These are phyloP conservation scores for Oxytropis ochrocephala DNA, from an alignment of 306 rosid species.

Conservation along the genomic window DNA sequence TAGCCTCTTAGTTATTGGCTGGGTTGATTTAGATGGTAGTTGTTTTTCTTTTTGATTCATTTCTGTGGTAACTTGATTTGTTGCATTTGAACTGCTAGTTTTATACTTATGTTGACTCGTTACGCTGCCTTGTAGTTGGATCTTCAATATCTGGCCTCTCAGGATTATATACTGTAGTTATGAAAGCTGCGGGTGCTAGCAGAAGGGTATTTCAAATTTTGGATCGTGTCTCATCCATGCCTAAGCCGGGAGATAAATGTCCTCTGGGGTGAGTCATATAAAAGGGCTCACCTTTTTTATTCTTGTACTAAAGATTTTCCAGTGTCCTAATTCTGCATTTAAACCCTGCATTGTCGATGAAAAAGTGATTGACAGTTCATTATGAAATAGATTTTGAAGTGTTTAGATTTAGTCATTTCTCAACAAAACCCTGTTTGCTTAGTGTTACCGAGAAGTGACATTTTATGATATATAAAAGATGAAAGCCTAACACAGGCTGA, in stretches of 20 bases:
- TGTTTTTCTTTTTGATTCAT: background rate
- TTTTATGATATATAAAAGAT: background rate
- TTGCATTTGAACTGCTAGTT: background rate
- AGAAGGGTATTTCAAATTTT: constrained; percentile 79
- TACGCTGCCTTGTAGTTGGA: constrained; percentile 48
- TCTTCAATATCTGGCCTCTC: constrained; percentile 70
- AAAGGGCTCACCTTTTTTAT: background rate
- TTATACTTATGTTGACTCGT: constrained; percentile 19
- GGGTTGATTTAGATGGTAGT: constrained; percentile 8
- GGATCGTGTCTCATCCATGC: constrained; percentile 70
- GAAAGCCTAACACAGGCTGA: background rate
- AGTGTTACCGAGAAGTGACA: constrained; percentile 7
- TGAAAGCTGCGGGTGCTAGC: constrained; percentile 93
- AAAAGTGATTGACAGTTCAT: background rate
- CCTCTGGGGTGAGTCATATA: constrained; percentile 57
- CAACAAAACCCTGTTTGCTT: background rate
- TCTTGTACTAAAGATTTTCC: background rate
- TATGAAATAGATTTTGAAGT: background rate
- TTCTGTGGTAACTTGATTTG: constrained; percentile 7
- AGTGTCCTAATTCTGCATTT: background rate
- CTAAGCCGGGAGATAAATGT: constrained; percentile 55
- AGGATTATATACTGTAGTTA: constrained; percentile 56
- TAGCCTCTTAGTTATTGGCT: background rate
- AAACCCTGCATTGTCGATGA: background rate
- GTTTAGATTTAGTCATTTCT: background rate